Conservation (phyloP, 2,329 filamentous ascomycete genomes). For the Phoma sp. region DNA sequence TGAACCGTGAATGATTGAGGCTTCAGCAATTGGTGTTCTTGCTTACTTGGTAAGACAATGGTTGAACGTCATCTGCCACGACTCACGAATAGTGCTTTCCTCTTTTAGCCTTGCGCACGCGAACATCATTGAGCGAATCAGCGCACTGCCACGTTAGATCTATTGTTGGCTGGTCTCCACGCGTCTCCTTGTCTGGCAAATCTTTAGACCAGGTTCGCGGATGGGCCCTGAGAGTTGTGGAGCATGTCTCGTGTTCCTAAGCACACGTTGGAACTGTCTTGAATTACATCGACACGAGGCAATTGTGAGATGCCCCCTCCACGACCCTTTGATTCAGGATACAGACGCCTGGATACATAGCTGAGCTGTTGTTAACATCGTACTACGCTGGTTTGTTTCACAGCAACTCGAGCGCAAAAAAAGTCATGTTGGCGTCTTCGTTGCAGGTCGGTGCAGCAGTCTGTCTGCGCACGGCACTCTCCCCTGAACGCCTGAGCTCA, state of each 20-base stretch:
- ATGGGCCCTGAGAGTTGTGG: conserved; percentile 3
- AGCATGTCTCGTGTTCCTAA: conserved; percentile 1
- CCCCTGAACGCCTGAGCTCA: conserved; percentile 4
- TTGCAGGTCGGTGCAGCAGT: conserved; percentile 14
- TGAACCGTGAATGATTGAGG: not conserved
- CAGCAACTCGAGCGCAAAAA: conserved; percentile 3
- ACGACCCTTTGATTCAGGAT: not conserved
- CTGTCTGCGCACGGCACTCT: conserved; percentile 20
- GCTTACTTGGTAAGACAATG: not conserved
- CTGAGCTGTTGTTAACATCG: conserved; percentile 7
- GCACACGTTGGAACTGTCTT: not conserved
- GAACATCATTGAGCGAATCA: conserved; percentile 5
- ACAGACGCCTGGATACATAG: conserved; percentile 6
- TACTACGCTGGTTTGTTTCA: conserved; percentile 8
- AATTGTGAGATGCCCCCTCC: not conserved
- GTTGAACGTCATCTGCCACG: conserved; percentile 1
- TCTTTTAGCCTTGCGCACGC: not conserved
- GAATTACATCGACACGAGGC: conserved; percentile 5
- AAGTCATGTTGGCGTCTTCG: conserved; percentile 18
- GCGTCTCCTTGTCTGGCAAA: conserved; percentile 7
- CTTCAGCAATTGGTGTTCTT: not conserved
- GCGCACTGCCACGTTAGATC: not conserved
- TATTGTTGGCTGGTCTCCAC: conserved; percentile 12
- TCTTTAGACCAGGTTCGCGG: conserved; percentile 10
- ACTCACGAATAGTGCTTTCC: conserved; percentile 1